Base-by-base conservation (phyloP, 768 basidiomycete genomes). In the Boletus tylopilopsis region DNA sequence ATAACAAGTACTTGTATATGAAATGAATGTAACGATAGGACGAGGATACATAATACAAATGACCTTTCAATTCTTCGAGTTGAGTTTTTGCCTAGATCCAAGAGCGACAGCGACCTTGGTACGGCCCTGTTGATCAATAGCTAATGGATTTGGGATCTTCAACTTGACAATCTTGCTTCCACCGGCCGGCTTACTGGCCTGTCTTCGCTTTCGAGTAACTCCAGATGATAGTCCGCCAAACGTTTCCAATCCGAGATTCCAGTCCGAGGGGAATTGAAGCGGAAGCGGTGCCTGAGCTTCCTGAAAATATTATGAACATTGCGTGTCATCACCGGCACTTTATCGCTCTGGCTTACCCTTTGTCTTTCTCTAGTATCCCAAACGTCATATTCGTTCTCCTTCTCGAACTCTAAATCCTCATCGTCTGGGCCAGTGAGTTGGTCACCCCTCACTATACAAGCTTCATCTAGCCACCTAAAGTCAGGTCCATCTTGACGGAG, bases 61-160 rank as follows among this genome's bases (percentile, higher is more conserved):
- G n/a, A n/a, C n/a, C n/a, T n/a, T n/a, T 66, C 50, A 68, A 30
- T 62, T 67, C 36, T 63, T 66, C 33, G 67, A 67, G 37, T 64
- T 67, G 35, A 67, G n/a, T 40, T 44, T 68, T 42, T 54, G 67
- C 35, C 63, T 60, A 32, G 66, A 53, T n/a, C 66, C 66, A n/a
- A 67, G 55, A 6, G 22, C 42, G 45, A 63, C 54, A 11, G 48
- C 13, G 10, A 67, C 62, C 43, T 55, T 56, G 45, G 65, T 9
- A 48, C 15, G 63, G 6, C 67, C 65, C 1, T 40, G 52, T 12
- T 47, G 38, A 38, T 68, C 67, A 27, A 68, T 37, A 4, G 27
- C 50, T 36, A 67, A 50, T 12, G 60, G 53, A 9, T 46, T 33
- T 19, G 42, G 32, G 42, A 50, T 34, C 21, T 58, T 67, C 35